These are phyloP conservation scores for Dipteronia sinensis DNA, from an alignment of 345 rosid genomes.

Conservation along the genomic window DNA sequence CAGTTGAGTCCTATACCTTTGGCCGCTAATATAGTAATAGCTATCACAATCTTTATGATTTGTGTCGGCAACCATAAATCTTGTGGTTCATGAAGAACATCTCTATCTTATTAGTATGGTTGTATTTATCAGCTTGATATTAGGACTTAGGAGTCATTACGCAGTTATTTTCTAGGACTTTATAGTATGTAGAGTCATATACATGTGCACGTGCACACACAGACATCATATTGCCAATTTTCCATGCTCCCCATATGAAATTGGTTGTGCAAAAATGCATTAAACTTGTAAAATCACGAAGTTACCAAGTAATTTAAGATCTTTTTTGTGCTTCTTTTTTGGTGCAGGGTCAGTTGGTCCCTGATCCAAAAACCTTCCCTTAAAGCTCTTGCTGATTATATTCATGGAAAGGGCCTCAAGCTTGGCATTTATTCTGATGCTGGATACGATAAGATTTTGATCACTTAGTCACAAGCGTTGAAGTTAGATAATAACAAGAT, in stretches of 20 bases:
- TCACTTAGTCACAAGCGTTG: conserved; percentile 13
- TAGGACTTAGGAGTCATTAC: background rate
- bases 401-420: conserved; percentile 81
- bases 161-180: conserved; percentile 1
- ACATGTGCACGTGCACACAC: too few species aligned
- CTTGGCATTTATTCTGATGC: too few species aligned
- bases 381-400: conserved; percentile 83
- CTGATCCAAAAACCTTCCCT: conserved; percentile 79
- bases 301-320: background rate
- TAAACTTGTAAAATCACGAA: background rate
- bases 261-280: conserved; percentile 3
- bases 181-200: too few species aligned
- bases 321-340: conserved; percentile 23
- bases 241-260: background rate
- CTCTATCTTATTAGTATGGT: background rate
- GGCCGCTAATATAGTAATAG: background rate
- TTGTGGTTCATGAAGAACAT: background rate
- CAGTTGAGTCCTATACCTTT: conserved; percentile 5
- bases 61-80: background rate
- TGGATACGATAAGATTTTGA: conserved; percentile 65
- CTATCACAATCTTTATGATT: background rate
- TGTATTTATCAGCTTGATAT: background rate
- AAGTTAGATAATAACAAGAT: conserved; percentile 24
- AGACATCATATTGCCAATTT: too few species aligned
- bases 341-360: conserved; percentile 73